These are phyloP conservation scores for Cryptococcus neoformans DNA, from an alignment of 1,284 basidiomycete genomes.

Conservation along the genomic window DNA sequence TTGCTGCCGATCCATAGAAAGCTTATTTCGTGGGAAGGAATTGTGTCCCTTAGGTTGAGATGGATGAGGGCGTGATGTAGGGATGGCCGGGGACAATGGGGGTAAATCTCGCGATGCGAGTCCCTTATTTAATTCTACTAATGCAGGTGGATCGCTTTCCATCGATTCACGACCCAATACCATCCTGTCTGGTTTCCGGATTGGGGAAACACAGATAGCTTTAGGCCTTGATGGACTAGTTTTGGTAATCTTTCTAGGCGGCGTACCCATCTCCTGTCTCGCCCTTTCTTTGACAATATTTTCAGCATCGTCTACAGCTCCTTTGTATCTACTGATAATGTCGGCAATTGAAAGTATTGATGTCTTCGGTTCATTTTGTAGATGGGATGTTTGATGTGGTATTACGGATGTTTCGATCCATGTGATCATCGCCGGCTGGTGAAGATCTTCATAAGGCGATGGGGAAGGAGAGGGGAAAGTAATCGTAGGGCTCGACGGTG, in stretches of 20 bases:
- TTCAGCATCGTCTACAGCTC: slow-evolving; percentile 23
- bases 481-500: not conserved
- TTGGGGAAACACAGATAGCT: too few species aligned
- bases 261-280: slow-evolving; percentile 18
- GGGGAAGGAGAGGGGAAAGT: not conserved
- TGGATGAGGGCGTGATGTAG: not conserved
- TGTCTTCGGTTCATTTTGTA: not conserved
- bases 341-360: slow-evolving; percentile 47
- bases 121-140: too few species aligned
- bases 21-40: not conserved
- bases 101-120: too few species aligned
- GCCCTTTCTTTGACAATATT: slow-evolving; percentile 25
- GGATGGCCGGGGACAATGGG: too few species aligned
- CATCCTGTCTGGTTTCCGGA: too few species aligned
- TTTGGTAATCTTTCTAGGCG: not conserved
- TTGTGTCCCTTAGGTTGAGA: not conserved
- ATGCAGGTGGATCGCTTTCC: too few species aligned
- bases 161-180: too few species aligned
- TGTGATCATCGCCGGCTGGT: too few species aligned
- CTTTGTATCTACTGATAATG: slow-evolving; percentile 48
- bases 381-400: not conserved
- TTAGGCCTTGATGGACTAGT: too few species aligned
- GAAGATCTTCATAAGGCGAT: not conserved
- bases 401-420: too few species aligned
- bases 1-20: too few species aligned